Conservation (phyloP, 768 basidiomycete species). For the Chalciporus pseudorubinellus region DNA sequence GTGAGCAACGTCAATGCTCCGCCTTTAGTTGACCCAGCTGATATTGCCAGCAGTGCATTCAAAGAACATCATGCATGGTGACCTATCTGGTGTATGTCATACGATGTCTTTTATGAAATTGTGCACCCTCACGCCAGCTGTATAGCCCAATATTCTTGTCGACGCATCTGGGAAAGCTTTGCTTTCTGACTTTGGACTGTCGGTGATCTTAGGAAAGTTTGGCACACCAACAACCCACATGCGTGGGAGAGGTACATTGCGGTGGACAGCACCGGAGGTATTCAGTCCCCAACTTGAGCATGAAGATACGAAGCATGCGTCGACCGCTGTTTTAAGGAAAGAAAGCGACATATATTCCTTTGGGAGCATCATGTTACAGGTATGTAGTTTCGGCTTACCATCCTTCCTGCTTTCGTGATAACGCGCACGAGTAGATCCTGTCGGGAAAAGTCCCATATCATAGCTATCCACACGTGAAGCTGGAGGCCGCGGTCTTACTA, state of each 20-base stretch:
- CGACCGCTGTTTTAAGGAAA: no score
- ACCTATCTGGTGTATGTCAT: neutral
- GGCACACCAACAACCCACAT: neutral
- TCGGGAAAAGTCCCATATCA: no score
- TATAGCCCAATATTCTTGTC: neutral
- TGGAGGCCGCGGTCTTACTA: no score
- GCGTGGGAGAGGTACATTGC: neutral
- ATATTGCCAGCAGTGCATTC: conserved; percentile 1
- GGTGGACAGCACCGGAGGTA: neutral
- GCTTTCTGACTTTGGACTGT: neutral
- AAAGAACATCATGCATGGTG: neutral
- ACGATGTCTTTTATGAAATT: neutral
- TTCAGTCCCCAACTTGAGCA: no score
- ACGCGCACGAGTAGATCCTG: no score
- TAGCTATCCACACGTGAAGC: no score
- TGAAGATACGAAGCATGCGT: no score
- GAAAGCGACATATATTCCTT: neutral
- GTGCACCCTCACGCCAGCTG: no score
- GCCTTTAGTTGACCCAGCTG: no score
- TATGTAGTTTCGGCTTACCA: no score
- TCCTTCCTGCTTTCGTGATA: no score
- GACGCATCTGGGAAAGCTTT: neutral
- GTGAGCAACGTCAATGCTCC: neutral
- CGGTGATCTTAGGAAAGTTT: neutral
- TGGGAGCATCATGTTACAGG: neutral